Conservation (phyloP, 2,329 filamentous ascomycete species). For the Arthrobotrys musiformis region DNA sequence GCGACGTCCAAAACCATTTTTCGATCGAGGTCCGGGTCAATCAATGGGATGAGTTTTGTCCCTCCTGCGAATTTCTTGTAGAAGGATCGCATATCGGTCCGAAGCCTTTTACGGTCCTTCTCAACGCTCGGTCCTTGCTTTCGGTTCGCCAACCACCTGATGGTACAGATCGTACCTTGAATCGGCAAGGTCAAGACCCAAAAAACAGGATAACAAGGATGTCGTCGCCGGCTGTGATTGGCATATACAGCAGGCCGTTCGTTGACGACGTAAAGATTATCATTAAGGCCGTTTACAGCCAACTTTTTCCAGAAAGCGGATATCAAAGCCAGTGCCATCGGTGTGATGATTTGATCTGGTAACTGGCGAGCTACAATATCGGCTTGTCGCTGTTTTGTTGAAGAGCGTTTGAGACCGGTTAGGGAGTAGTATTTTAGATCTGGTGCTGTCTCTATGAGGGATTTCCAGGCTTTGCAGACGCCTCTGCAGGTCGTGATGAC, state of each 20-base stretch:
- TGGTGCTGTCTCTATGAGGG: slow-evolving; percentile 10
- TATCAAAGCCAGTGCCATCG: slow-evolving; percentile 26
- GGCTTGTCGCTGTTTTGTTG: background rate
- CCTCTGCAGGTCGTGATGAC: slow-evolving; percentile 21
- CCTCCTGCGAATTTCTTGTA: slow-evolving; percentile 15
- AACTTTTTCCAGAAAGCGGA: slow-evolving; percentile 23
- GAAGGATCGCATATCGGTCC: background rate
- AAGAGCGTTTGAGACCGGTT: slow-evolving; percentile 7
- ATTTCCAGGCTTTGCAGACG: slow-evolving; percentile 30
- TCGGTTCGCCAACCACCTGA: background rate
- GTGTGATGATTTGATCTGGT: slow-evolving; percentile 10
- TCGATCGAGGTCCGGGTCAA: background rate
- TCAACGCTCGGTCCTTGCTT: slow-evolving; percentile 9
- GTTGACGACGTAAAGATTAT: background rate
- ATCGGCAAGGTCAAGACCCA: background rate
- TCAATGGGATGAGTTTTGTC: slow-evolving; percentile 5
- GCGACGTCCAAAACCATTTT: background rate
- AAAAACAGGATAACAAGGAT: slow-evolving; percentile 3
- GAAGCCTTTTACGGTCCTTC: background rate
- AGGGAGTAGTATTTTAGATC: slow-evolving; percentile 13
- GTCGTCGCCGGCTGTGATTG: background rate
- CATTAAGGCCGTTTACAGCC: slow-evolving; percentile 12
- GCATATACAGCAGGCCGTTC: background rate
- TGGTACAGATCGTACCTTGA: slow-evolving; percentile 4
- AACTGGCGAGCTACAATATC: background rate